phyloP scores from a whole-genome alignment of 805 yeast genomes.

The Kuraishia hungarica region DNA sequence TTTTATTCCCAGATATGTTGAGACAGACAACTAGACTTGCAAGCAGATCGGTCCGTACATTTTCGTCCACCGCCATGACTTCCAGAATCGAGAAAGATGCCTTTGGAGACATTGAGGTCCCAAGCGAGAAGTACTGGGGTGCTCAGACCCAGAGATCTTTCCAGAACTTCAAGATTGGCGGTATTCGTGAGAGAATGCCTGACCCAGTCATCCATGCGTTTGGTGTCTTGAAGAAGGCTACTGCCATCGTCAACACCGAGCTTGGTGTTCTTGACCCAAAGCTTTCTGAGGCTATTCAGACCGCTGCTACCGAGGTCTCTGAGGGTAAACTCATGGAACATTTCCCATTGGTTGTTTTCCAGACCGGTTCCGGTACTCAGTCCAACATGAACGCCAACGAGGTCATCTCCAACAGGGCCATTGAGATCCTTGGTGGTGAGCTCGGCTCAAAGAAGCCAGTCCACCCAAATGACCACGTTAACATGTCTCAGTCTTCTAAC shows the following conservation, averaged over 20 bases:
- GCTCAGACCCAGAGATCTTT: conserved; percentile 95
- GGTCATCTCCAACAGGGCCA: conserved; percentile 97
- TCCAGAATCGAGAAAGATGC: conserved; percentile 87
- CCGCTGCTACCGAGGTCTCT: conserved; percentile 92
- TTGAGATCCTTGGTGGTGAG: conserved; percentile 88
- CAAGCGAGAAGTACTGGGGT: conserved; percentile 86
- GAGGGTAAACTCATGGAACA: conserved; percentile 89
- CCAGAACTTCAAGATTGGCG: conserved; percentile 94
- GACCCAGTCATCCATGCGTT: conserved; percentile 85
- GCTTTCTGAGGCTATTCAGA: conserved; percentile 74
- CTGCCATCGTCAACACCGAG: conserved; percentile 82
- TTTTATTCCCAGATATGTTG: background rate
- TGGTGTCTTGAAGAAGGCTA: conserved; percentile 89
- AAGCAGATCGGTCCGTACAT: conserved; percentile 1
- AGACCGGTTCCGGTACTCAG: conserved; percentile 98
- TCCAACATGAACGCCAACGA: conserved; percentile 99
- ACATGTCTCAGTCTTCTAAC: conserved; percentile 97
- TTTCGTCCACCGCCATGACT: conserved; percentile 14
- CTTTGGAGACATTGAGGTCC: conserved; percentile 93
- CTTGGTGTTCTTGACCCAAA: conserved; percentile 81
- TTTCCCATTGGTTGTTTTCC: conserved; percentile 97
- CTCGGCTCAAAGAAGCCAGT: conserved; percentile 90
- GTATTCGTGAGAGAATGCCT: conserved; percentile 84
- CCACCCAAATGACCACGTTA: conserved; percentile 98
- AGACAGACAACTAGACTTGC: background rate